These are phyloP conservation scores for Aspergillus pseudoglaucus DNA, from an alignment of 2,329 filamentous ascomycete genomes.

Conservation along the genomic window DNA sequence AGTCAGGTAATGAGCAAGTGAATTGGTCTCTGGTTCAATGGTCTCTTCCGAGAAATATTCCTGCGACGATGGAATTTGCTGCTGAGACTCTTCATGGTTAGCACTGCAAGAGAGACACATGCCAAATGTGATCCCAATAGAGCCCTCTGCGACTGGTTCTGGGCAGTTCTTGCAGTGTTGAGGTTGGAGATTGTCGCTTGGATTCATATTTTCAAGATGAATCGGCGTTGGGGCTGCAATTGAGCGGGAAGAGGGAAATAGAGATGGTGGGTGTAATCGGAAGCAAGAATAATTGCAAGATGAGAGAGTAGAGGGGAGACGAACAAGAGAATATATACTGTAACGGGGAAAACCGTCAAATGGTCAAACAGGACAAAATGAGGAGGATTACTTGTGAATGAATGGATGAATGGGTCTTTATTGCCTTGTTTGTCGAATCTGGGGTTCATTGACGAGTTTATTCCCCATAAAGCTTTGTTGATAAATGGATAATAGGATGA, in stretches of 20 bases:
- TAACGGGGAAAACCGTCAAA: too few relatives aligned
- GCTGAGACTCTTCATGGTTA: neutral
- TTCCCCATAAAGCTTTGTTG: neutral
- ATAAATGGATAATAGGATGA: neutral
- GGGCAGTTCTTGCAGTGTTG: slow-evolving; percentile 1
- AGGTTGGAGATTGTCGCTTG: neutral
- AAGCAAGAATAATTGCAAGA: neutral
- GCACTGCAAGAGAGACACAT: slow-evolving; percentile 1
- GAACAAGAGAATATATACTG: neutral
- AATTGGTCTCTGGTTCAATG: neutral
- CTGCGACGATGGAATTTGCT: neutral
- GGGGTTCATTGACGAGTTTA: neutral
- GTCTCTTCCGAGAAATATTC: neutral
- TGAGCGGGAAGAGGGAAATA: neutral
- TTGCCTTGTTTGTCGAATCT: neutral
- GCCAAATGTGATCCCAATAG: neutral
- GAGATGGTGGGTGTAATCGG: neutral
- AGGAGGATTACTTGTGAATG: too few relatives aligned
- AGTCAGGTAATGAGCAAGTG: neutral
- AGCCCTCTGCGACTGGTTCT: neutral
- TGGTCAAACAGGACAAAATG: too few relatives aligned
- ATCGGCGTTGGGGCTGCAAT: neutral
- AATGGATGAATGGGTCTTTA: neutral
- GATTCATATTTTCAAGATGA: neutral
- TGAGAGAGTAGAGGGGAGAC: neutral